Percentiles rank a stretch among this genome's conserved stretches.
Conservation (phyloP, 2,329 filamentous ascomycete genomes). For the Pseudopyricularia javanii region DNA sequence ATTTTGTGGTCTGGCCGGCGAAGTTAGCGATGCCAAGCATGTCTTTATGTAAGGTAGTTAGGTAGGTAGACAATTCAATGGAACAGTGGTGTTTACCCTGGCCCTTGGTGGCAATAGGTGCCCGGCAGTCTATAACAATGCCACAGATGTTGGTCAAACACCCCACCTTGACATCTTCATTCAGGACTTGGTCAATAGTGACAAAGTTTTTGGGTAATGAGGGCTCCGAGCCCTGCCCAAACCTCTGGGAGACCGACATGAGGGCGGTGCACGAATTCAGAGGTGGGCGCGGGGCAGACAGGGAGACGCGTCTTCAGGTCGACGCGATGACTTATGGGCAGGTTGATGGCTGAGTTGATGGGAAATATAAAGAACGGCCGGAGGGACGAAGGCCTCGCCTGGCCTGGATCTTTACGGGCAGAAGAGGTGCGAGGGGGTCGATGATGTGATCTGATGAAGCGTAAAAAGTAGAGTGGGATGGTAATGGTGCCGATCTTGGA, state of each 20-base stretch:
- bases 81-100: constrained; percentile 26
- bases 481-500: too few relatives aligned
- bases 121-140: constrained; percentile 52
- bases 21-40: constrained; percentile 3
- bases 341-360: too few relatives aligned
- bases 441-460: too few relatives aligned
- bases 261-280: not conserved
- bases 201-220: constrained; percentile 26
- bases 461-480: too few relatives aligned
- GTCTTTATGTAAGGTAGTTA: too few relatives aligned
- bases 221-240: not conserved
- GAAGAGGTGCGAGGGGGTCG: too few relatives aligned
- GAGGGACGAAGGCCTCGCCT: too few relatives aligned
- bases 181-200: constrained; percentile 28
- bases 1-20: constrained; percentile 42
- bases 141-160: constrained; percentile 50
- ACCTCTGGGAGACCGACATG: not conserved
- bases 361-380: too few relatives aligned
- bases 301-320: too few relatives aligned
- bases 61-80: not conserved
- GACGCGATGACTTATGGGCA: too few relatives aligned
- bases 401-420: too few relatives aligned
- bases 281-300: too few relatives aligned
- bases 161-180: constrained; percentile 17
- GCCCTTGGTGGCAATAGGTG: constrained; percentile 35